Conservation (phyloP, 2,329 filamentous ascomycete genomes). For the Ophiocordyceps camponoti-leonardi region DNA sequence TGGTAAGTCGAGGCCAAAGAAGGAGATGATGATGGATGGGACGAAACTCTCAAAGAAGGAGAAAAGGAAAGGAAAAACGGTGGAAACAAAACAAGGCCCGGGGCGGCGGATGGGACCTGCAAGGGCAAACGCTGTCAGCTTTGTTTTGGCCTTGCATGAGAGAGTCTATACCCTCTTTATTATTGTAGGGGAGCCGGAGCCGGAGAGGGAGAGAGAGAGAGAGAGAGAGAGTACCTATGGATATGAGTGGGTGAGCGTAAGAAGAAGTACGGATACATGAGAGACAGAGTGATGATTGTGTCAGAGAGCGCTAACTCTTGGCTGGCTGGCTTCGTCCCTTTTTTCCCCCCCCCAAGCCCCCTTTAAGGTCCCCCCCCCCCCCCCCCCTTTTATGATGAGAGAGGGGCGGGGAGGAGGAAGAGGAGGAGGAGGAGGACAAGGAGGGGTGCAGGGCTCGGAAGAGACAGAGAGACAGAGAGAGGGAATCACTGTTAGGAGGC, state of each 20-base stretch:
- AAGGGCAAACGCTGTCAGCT: background rate
- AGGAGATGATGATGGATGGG: background rate
- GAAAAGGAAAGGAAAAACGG: background rate
- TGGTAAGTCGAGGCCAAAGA: background rate
- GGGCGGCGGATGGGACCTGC: background rate
- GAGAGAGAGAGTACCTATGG: no score
- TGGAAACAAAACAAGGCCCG: background rate
- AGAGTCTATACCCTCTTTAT: background rate
- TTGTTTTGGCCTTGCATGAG: background rate
- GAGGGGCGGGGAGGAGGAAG: background rate
- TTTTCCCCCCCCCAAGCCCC: no score
- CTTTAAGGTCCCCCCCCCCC: no score
- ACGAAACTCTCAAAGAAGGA: background rate
- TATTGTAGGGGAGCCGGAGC: background rate
- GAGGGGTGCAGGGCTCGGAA: no score
- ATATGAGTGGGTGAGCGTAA: no score
- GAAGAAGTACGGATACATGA: no score
- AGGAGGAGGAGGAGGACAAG: background rate
- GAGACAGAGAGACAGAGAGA: no score
- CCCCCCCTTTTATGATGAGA: background rate
- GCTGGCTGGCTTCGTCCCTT: no score
- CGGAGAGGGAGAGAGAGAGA: background rate
- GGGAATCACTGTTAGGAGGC: no score
- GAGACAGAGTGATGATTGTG: no score
- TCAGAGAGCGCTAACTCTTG: background rate